phyloP scores from a whole-genome alignment of 805 yeast species.

The Jamesozyma lodderae region DNA sequence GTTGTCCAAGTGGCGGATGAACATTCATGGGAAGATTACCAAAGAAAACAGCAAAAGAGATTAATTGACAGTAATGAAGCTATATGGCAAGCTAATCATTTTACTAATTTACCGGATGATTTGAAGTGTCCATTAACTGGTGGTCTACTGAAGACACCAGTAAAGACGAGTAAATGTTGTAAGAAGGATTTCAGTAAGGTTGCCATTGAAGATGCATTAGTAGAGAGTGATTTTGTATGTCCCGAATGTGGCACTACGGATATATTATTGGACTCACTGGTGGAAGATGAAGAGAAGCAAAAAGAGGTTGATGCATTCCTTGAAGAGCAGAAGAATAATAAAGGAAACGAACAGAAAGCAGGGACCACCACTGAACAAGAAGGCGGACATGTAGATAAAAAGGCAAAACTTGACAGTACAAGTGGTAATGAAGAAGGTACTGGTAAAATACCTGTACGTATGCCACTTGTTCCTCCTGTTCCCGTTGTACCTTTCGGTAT shows the following conservation, averaged over 20 bases:
- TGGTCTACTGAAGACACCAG: constrained; percentile 61
- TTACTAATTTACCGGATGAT: constrained; percentile 41
- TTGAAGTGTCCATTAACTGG: constrained; percentile 64
- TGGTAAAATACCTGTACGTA: neutral
- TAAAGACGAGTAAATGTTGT: constrained; percentile 74
- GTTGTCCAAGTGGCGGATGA: constrained; percentile 94
- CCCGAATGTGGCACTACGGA: constrained; percentile 78
- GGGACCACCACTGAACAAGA: too few relatives aligned
- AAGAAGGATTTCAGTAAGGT: constrained; percentile 46
- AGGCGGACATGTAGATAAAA: neutral
- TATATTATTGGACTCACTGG: constrained; percentile 63
- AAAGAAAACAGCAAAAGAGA: constrained; percentile 44
- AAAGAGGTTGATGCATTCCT: constrained; percentile 45
- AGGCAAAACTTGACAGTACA: neutral
- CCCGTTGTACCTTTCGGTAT: constrained; percentile 29
- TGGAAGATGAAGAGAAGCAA: constrained; percentile 51
- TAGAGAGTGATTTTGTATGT: constrained; percentile 82
- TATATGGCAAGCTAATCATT: constrained; percentile 38
- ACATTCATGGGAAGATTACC: constrained; percentile 82
- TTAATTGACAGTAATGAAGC: constrained; percentile 34
- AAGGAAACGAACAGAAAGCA: neutral
- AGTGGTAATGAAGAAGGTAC: neutral
- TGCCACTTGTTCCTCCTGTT: constrained; percentile 17
- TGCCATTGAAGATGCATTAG: constrained; percentile 53
- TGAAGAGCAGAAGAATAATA: constrained; percentile 26